Percentiles rank a stretch among this genome's conserved stretches.
Evolutionary conservation across 305 asterid genomes (phyloP).

Genomic region (Fraxinus floribunda): DNA sequence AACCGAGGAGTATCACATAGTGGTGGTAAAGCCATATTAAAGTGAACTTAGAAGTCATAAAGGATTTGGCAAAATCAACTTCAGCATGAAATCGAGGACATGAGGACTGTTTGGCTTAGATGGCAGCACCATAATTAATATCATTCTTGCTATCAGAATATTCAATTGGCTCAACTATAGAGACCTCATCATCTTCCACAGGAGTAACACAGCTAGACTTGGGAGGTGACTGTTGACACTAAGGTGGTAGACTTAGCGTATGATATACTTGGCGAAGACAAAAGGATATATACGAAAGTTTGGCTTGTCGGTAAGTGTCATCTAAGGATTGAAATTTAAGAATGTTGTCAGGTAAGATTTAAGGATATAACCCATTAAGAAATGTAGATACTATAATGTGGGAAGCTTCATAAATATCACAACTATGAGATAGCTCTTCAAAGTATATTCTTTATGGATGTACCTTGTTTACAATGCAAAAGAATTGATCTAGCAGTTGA

Average conservation of each 20-base stretch:
- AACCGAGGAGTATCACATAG: background rate
- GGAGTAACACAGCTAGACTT: background rate
- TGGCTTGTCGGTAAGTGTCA: background rate
- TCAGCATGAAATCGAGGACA: background rate
- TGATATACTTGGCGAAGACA: background rate
- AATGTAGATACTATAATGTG: background rate
- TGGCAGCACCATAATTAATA: background rate
- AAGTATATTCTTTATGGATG: no score
- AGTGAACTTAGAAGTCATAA: background rate
- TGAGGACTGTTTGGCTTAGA: background rate
- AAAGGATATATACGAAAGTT: background rate
- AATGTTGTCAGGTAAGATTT: background rate
- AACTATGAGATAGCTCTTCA: background rate
- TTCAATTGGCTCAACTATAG: background rate
- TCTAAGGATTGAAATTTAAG: background rate
- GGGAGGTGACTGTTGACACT: background rate
- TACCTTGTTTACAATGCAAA: background rate
- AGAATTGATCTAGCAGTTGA: background rate
- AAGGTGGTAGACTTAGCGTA: background rate
- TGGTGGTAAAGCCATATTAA: background rate
- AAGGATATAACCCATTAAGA: background rate
- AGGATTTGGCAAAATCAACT: background rate
- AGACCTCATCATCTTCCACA: background rate
- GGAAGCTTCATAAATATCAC: background rate
- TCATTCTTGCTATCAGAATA: background rate